Evolutionary conservation across 345 rosid genomes (phyloP), one percentile per base, ranked within the genome.

Genomic region (Gossypium longicalyx): DNA sequence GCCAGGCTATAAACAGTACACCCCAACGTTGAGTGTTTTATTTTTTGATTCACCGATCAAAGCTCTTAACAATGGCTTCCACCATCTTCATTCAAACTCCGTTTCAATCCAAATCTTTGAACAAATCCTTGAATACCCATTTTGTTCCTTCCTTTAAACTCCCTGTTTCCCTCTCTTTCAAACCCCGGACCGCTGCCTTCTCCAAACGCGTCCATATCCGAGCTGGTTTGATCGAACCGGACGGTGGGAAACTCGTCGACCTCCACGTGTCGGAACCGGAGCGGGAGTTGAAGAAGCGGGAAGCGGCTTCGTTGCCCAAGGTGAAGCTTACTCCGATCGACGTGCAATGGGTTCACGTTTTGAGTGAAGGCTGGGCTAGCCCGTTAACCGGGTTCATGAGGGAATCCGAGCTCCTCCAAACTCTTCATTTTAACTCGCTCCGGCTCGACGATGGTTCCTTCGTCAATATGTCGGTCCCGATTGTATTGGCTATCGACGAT

Each of bases 401-500:
- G 82, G 93, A 93, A 86, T 85, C 97, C 91, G 94, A 95, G 99
- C 93, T 95, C 99, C 99, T 95, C 97, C 99, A 95, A 95, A 91
- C 99, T 79, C 99, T 95, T 93, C 98, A 93, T 91, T 95, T 93
- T 81, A 93, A 93, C 88, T 86, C 93, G 76, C 89, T 95, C 80
- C 99, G 99, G 77, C 85, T 89, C 56, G 90, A 86, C 19, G 90
- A 91, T 84, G 99, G 98, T 47, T 86, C 98, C 79, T 88, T 89
- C 77, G 98, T 90, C 63, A 95, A 95, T 82, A 95, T 95, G 99
- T 95, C 99, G 12, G 94, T 93, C 72, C 99, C 98, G 63, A 93
- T 95, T 81, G 98, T 93, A 44, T 88, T 93, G 76, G 93, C 91
- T 5, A 84, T 91, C 29, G 96, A 93, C 71, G 99, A 95, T 63